These are phyloP conservation scores for Colletotrichum somersetense DNA, from an alignment of 2,329 filamentous ascomycete species.

Conservation along the genomic window DNA sequence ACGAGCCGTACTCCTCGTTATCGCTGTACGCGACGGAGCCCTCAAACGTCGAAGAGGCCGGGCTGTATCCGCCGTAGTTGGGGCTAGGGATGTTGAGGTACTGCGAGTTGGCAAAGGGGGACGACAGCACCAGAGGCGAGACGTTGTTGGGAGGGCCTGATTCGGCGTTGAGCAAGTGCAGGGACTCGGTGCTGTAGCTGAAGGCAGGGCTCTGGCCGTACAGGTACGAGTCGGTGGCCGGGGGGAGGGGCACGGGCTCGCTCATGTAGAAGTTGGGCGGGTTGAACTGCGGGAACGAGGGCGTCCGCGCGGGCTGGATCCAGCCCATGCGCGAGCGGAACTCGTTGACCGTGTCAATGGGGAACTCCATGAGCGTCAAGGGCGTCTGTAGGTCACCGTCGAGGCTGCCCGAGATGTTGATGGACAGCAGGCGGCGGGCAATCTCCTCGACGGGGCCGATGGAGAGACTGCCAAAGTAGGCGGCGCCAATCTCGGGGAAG, in stretches of 20 bases:
- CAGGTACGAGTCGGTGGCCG: constrained; percentile 59
- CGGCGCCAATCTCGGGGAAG: constrained; percentile 90
- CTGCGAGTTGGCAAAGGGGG: constrained; percentile 66
- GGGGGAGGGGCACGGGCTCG: constrained; percentile 59
- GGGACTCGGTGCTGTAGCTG: constrained; percentile 73
- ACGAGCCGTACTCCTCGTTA: constrained; percentile 65
- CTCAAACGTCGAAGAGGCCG: constrained; percentile 72
- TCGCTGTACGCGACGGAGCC: constrained; percentile 74
- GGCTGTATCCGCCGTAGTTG: constrained; percentile 70
- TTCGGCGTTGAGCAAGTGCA: constrained; percentile 67
- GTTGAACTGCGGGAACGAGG: constrained; percentile 72
- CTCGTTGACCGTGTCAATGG: constrained; percentile 75
- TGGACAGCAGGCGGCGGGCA: constrained; percentile 77
- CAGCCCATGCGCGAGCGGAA: constrained; percentile 79
- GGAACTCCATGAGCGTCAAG: constrained; percentile 77
- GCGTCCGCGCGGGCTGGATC: constrained; percentile 69
- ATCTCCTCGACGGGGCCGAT: constrained; percentile 89
- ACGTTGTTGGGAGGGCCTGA: constrained; percentile 60
- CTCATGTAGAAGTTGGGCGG: constrained; percentile 66
- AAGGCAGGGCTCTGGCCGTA: constrained; percentile 69
- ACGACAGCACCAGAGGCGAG: constrained; percentile 69
- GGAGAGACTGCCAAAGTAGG: constrained; percentile 86
- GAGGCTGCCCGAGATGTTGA: constrained; percentile 71
- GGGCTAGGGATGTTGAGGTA: constrained; percentile 75
- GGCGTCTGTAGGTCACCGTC: constrained; percentile 72